These are phyloP conservation scores for Penicillium decumbens DNA, from an alignment of 2,329 filamentous ascomycete species.

Conservation along the genomic window DNA sequence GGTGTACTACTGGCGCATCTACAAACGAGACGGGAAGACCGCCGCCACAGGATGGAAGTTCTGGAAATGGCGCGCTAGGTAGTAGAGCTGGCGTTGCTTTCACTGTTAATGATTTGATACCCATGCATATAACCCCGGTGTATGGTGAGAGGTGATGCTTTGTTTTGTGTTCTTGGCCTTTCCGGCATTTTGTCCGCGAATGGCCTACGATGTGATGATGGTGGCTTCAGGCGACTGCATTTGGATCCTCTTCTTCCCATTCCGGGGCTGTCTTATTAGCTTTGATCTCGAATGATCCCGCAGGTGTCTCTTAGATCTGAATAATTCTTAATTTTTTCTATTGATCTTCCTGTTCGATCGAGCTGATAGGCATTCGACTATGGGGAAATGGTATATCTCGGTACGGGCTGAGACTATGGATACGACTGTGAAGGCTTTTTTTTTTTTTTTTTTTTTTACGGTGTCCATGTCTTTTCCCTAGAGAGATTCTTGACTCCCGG, in stretches of 20 bases:
- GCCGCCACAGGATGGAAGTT: constrained; percentile 41
- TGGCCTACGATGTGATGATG: constrained; percentile 20
- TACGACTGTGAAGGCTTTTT: neutral
- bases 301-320: constrained; percentile 1
- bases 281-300: constrained; percentile 1
- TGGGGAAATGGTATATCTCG: no score
- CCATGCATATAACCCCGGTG: constrained; percentile 24
- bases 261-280: constrained; percentile 9
- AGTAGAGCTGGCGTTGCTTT: constrained; percentile 5
- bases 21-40: constrained; percentile 53
- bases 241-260: constrained; percentile 3
- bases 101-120: constrained; percentile 23
- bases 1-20: constrained; percentile 83
- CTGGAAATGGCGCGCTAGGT: constrained; percentile 33
- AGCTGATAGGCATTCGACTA: neutral
- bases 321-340: constrained; percentile 11
- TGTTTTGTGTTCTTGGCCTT: neutral
- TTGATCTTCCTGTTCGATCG: neutral
- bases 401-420: neutral
- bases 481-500: constrained; percentile 2
- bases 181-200: constrained; percentile 1
- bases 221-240: constrained; percentile 10
- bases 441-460: neutral
- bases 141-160: constrained; percentile 6
- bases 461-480: neutral